phyloP scores from a whole-genome alignment of 2,329 filamentous ascomycete species.

The Ophiostoma piceae region DNA sequence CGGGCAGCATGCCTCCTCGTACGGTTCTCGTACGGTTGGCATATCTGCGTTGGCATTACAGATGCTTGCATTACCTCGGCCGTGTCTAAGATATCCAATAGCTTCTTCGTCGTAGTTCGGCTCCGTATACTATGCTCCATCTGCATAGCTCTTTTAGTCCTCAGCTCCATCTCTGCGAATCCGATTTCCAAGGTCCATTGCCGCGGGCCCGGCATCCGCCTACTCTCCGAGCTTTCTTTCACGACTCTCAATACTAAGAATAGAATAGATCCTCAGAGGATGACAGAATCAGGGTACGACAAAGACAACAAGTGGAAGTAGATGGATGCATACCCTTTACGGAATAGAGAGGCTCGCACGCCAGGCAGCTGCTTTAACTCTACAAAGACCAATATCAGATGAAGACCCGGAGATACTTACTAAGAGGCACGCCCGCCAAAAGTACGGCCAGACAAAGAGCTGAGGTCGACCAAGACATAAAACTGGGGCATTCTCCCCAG shows the following conservation, averaged over 20 bases:
- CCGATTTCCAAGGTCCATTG: background rate
- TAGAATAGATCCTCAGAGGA: background rate
- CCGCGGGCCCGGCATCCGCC: background rate
- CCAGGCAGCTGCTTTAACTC: background rate
- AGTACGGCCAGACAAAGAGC: slow-evolving; percentile 7
- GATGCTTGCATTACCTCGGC: background rate
- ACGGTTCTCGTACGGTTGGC: background rate
- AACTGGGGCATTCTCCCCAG: background rate
- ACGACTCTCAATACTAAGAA: background rate
- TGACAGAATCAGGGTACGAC: background rate
- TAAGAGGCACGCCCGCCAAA: background rate
- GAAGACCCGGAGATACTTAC: background rate
- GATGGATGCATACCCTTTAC: background rate
- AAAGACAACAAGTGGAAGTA: slow-evolving; percentile 1
- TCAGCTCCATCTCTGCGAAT: background rate
- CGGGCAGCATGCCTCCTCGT: background rate
- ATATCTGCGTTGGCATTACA: no score
- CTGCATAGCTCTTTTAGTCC: background rate
- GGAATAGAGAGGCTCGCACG: background rate
- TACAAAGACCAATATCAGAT: background rate
- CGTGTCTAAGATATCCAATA: background rate
- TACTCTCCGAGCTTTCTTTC: background rate
- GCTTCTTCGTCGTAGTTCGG: background rate
- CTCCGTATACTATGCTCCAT: background rate
- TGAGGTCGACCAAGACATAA: background rate